Conservation (phyloP, 306 rosid species). For the Arachis stenosperma region DNA sequence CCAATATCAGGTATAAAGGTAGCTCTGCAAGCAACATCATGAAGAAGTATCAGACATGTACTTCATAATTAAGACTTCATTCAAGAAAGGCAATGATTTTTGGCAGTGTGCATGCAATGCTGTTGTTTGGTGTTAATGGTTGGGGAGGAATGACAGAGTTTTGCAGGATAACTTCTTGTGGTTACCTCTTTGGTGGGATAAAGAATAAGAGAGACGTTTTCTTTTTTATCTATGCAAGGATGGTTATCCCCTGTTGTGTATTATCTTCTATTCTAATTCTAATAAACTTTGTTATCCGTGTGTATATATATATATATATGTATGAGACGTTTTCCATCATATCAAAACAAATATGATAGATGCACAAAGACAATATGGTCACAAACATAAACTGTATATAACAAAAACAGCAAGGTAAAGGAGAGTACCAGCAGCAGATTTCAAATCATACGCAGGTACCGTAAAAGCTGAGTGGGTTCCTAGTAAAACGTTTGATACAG, state of each 20-base stretch:
- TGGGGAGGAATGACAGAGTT: conserved; percentile 1
- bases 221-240: too few relatives aligned
- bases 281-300: too few relatives aligned
- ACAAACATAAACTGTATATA: conserved; percentile 2
- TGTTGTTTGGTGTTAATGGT: not conserved
- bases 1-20: conserved; percentile 93
- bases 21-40: conserved; percentile 71
- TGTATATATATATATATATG: too few relatives aligned
- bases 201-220: not conserved
- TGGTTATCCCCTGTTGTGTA: too few relatives aligned
- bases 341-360: not conserved
- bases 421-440: conserved; percentile 95
- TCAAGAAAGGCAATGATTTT: not conserved
- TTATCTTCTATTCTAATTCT: too few relatives aligned
- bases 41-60: conserved; percentile 40
- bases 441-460: conserved; percentile 85
- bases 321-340: too few relatives aligned
- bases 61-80: not conserved
- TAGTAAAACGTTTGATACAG: conserved; percentile 87
- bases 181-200: conserved; percentile 14
- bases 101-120: not conserved
- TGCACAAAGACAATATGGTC: conserved; percentile 9
- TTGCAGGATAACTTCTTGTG: not conserved
- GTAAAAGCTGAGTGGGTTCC: conserved; percentile 92
- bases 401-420: conserved; percentile 25